phyloP scores from a whole-genome alignment of 2,329 filamentous ascomycete genomes.

The Diplodia intermedia region DNA sequence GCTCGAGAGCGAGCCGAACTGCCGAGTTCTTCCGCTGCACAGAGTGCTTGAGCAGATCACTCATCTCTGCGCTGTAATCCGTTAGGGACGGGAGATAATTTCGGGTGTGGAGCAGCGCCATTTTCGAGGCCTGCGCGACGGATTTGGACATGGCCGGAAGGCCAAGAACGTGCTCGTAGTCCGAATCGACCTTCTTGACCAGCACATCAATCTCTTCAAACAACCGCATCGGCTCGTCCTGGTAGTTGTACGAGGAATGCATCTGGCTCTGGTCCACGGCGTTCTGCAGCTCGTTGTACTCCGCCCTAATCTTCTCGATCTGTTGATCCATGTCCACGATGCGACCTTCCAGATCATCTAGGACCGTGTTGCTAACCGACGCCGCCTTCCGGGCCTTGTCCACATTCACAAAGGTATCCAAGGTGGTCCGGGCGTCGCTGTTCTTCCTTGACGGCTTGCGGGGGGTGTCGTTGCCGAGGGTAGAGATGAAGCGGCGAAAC shows the following conservation, averaged over 20 bases:
- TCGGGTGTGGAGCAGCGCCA: conserved; percentile 68
- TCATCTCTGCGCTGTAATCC: conserved; percentile 64
- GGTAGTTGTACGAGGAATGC: conserved; percentile 64
- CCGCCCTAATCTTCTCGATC: conserved; percentile 51
- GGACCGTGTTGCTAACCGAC: conserved; percentile 67
- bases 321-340: conserved; percentile 52
- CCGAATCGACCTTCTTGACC: conserved; percentile 83
- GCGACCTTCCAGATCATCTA: conserved; percentile 67
- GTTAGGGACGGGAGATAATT: conserved; percentile 67
- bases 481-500: conserved; percentile 63
- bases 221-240: conserved; percentile 70
- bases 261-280: conserved; percentile 55
- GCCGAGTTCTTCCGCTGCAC: conserved; percentile 71
- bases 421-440: conserved; percentile 39
- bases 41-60: conserved; percentile 58
- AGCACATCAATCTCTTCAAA: conserved; percentile 86
- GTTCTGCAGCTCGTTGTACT: conserved; percentile 54
- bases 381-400: conserved; percentile 76
- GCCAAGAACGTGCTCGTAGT: conserved; percentile 78
- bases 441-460: conserved; percentile 42
- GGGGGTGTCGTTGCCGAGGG: conserved; percentile 25
- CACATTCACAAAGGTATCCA: conserved; percentile 35
- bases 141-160: conserved; percentile 72
- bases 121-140: conserved; percentile 66
- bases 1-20: conserved; percentile 68